Conservation (phyloP, 495 filamentous ascomycete species). For the Hypoxylon rickii region DNA sequence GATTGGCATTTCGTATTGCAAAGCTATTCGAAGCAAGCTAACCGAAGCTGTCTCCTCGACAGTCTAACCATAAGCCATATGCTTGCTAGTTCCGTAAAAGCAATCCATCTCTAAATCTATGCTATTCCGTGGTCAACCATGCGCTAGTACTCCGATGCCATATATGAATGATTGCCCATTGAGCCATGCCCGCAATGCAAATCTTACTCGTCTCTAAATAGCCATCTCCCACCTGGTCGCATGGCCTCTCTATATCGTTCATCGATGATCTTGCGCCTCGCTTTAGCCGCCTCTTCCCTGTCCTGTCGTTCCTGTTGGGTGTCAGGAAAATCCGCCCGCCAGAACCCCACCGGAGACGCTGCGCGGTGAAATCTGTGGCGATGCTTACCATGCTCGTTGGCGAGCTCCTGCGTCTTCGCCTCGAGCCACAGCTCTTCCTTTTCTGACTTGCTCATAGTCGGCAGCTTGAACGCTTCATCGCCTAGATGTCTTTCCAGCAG, state of each 20-base stretch:
- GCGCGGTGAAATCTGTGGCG: conserved; percentile 71
- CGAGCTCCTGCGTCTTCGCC: conserved; percentile 68
- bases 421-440: conserved; percentile 63
- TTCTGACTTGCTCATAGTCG: conserved; percentile 53
- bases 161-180: background rate
- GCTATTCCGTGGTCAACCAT: too few relatives aligned
- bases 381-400: conserved; percentile 76
- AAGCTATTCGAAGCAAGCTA: too few relatives aligned
- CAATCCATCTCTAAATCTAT: background rate
- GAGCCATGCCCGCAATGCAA: background rate
- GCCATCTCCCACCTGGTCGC: conserved; percentile 72
- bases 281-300: conserved; percentile 60
- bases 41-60: too few relatives aligned
- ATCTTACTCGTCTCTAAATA: conserved; percentile 76
- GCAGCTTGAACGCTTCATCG: conserved; percentile 53
- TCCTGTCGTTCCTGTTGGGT: conserved; percentile 76
- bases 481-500: conserved; percentile 73
- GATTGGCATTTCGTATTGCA: too few relatives aligned
- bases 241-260: conserved; percentile 82
- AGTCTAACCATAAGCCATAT: too few relatives aligned
- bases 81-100: conserved; percentile 7
- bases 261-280: conserved; percentile 65
- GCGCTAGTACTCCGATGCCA: too few relatives aligned
- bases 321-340: conserved; percentile 83
- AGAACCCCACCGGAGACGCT: conserved; percentile 81